A percentile compares a stretch with the other conserved stretches of the same genome.
Conservation (phyloP, 1,284 basidiomycete species). For the Spongiforma sp. region DNA sequence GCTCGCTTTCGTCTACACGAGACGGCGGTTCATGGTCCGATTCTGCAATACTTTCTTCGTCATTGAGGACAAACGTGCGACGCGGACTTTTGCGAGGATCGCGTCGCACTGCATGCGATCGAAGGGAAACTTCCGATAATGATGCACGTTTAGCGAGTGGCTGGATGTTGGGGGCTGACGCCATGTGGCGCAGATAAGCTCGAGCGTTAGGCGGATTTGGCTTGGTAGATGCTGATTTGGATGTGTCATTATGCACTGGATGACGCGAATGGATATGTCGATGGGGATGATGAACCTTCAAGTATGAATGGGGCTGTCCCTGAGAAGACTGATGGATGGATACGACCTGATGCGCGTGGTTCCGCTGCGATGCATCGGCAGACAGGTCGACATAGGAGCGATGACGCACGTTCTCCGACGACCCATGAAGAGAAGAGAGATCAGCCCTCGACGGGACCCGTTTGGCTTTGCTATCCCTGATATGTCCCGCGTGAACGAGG, state of each 20-base stretch:
- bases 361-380: constrained; percentile 12
- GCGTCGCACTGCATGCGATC: constrained; percentile 22
- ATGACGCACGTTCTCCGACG: constrained; percentile 28
- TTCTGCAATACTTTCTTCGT: constrained; percentile 31
- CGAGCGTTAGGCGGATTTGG: constrained; percentile 44
- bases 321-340: constrained; percentile 29
- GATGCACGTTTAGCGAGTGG: constrained; percentile 42
- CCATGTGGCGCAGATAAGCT: constrained; percentile 71
- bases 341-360: constrained; percentile 15
- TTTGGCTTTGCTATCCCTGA: constrained; percentile 21
- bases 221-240: constrained; percentile 31
- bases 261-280: constrained; percentile 29
- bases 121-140: constrained; percentile 29
- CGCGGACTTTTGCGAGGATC: constrained; percentile 13
- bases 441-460: constrained; percentile 27
- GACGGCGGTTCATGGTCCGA: constrained; percentile 22
- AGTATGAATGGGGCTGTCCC: too few relatives aligned
- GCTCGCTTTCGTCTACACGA: constrained; percentile 18
- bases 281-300: constrained; percentile 31
- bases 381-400: constrained; percentile 16
- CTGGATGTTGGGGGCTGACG: constrained; percentile 62
- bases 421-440: constrained; percentile 20
- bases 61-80: constrained; percentile 32
- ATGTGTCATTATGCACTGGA: constrained; percentile 28
- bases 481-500: constrained; percentile 25